Base-by-base conservation (phyloP, 2,329 filamentous ascomycete genomes). In the Blumeria hordei region DNA sequence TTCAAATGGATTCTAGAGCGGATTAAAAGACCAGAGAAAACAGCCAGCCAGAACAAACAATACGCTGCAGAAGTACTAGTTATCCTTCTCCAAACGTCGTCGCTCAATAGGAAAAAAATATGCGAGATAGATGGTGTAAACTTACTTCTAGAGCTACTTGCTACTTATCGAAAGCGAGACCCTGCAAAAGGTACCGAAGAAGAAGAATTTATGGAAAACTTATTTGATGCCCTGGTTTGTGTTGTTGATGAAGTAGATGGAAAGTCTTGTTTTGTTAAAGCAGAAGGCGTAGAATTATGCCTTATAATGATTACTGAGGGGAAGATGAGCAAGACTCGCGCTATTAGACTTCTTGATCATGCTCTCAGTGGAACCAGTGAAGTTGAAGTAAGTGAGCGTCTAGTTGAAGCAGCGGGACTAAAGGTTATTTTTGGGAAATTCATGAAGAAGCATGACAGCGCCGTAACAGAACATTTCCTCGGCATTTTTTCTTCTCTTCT, bases 201-300 rank as follows among this genome's bases (percentile, higher is more conserved):
- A 67, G 88, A 94, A 65, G 92, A 98, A 69, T 95, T 85, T 65
- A 85, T 93, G 65, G 87, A 94, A 67, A 94, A 98, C 60, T 65
- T 95, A 0, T 98, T 98, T 66, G 88, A 94, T 64, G 78, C 81
- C 1, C 66, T 96, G 16, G 85, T 85, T 0, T 93, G 85, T 61
- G 69, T 94, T 1, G 83, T 82, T 0, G 85, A 94, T 61, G 83
- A 87, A 57, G 66, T 73, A 0, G 68, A 74, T 4, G 88, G 88
- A 6, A 95, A 95, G 67, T 64, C 69, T 9, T 86, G 85, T 57
- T 92, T 96, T 58, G 65, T 94, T 36, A 85, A 92, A 61, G 88
- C 86, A 1, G 92, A 98, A 69, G 92, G 92, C 39, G 76, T 94
- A 10, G 92, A 98, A 66, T 75, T 98, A 6, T 86, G 81, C 57